phyloP scores from a whole-genome alignment of 352 stramenopile species.

The Phytophthora pluvialis region DNA sequence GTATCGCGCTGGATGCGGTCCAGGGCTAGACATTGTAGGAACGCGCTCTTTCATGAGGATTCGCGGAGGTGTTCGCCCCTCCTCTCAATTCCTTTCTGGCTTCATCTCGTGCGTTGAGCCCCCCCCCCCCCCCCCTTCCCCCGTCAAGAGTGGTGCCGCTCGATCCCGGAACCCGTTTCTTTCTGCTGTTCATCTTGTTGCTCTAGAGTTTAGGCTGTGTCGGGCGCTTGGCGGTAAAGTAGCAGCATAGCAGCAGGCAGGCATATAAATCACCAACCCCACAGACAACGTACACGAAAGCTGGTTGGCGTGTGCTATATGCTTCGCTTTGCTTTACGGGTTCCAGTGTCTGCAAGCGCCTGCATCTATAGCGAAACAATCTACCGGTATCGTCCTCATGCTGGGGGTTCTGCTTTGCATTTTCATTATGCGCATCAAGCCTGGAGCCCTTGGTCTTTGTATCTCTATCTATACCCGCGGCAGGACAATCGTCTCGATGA shows the following conservation, averaged over 20 bases:
- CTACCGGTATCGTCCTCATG: conserved; percentile 14
- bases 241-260: conserved; percentile 25
- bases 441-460: background rate
- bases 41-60: conserved; percentile 35
- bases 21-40: conserved; percentile 60
- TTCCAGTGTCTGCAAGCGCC: background rate
- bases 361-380: conserved; percentile 6
- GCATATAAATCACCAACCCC: conserved; percentile 19
- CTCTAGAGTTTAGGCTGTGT: conserved; percentile 40
- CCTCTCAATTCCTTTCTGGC: conserved; percentile 38
- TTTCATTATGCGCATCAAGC: background rate
- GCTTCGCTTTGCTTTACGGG: conserved; percentile 8
- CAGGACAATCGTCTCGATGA: conserved; percentile 80
- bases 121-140: background rate
- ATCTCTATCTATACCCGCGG: conserved; percentile 44
- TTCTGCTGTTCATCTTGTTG: conserved; percentile 32
- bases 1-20: conserved; percentile 78
- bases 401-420: background rate
- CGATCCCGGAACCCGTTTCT: conserved; percentile 10
- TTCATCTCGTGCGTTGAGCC: conserved; percentile 26
- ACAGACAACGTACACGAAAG: conserved; percentile 37
- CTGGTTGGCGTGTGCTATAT: conserved; percentile 17
- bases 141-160: conserved; percentile 9
- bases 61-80: conserved; percentile 23
- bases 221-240: conserved; percentile 22